phyloP scores from a whole-genome alignment of 1,139 yeast genomes.

The Debaryomyces fabryi region DNA sequence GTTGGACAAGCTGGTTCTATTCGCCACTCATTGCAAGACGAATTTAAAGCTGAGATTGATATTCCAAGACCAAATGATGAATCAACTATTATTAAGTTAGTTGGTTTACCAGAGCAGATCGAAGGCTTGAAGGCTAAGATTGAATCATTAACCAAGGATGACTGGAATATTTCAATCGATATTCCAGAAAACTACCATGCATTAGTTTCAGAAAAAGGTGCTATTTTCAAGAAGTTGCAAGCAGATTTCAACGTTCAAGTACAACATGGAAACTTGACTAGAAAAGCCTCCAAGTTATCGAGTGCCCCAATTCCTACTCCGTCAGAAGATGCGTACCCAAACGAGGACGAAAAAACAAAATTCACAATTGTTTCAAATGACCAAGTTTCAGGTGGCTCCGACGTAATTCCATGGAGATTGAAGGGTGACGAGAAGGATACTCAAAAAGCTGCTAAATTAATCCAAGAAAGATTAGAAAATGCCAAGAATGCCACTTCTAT shows the following conservation, averaged over 20 bases:
- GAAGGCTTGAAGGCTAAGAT: conserved; percentile 57
- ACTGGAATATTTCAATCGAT: conserved; percentile 48
- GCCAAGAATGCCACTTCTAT: conserved; percentile 36
- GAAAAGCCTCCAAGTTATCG: conserved; percentile 55
- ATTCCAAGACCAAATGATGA: conserved; percentile 67
- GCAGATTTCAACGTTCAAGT: conserved; percentile 60
- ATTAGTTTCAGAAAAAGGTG: conserved; percentile 70
- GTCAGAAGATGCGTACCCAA: conserved; percentile 54
- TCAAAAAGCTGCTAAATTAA: conserved; percentile 40
- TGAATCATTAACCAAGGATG: conserved; percentile 55
- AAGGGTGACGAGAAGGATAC: conserved; percentile 49
- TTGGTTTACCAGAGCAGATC: conserved; percentile 66
- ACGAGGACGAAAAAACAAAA: conserved; percentile 40
- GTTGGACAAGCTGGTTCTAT: conserved; percentile 83
- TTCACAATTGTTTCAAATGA: conserved; percentile 46
- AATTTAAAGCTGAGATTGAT: conserved; percentile 61
- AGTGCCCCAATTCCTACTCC: conserved; percentile 47
- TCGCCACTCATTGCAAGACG: conserved; percentile 73
- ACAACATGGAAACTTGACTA: conserved; percentile 57
- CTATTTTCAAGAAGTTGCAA: conserved; percentile 60
- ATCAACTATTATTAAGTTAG: conserved; percentile 48
- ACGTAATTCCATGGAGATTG: conserved; percentile 65
- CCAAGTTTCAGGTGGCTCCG: conserved; percentile 26
- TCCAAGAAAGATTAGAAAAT: conserved; percentile 34
- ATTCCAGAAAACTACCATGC: conserved; percentile 64